A percentile compares a stretch with the other conserved stretches of the same genome.
phyloP scores from a whole-genome alignment of 768 basidiomycete species.

The button mushroom (Agaricus bisporus) region DNA sequence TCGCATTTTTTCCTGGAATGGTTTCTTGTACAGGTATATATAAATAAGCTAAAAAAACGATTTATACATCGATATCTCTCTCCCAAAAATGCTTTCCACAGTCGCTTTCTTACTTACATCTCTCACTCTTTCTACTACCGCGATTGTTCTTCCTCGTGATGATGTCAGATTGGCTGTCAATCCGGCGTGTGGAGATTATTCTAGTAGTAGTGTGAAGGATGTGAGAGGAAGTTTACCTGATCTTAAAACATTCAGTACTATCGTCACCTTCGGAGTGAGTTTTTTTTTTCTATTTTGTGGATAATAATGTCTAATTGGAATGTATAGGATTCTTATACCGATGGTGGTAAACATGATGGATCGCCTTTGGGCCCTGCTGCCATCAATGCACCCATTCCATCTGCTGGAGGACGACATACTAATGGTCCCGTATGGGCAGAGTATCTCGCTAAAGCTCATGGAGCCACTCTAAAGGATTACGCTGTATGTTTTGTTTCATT shows the following conservation, averaged over 20 bases:
- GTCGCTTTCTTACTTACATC: conserved; percentile 14
- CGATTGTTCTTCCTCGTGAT: conserved; percentile 16
- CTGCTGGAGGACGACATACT: conserved; percentile 44
- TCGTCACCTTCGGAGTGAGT: conserved; percentile 48
- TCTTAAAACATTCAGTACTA: conserved; percentile 22
- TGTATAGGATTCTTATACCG: conserved; percentile 36
- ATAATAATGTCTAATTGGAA: background rate
- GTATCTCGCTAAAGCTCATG: conserved; percentile 30
- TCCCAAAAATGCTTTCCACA: background rate
- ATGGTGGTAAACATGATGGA: conserved; percentile 40
- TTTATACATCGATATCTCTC: too few species aligned
- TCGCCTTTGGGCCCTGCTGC: conserved; percentile 34
- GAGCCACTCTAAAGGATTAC: conserved; percentile 42
- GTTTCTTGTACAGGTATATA: too few species aligned
- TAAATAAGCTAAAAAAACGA: too few species aligned
- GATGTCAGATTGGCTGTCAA: conserved; percentile 34
- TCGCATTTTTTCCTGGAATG: too few species aligned
- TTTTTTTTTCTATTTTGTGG: background rate
- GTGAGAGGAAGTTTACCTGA: conserved; percentile 33
- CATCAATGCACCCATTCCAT: conserved; percentile 33
- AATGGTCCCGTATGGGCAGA: conserved; percentile 50
- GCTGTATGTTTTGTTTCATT: conserved; percentile 31
- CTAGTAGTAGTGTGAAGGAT: conserved; percentile 32
- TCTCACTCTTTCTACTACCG: conserved; percentile 17
- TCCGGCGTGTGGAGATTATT: conserved; percentile 35